phyloP scores from a whole-genome alignment of 2,329 filamentous ascomycete species.

The Aphanocladium album region DNA sequence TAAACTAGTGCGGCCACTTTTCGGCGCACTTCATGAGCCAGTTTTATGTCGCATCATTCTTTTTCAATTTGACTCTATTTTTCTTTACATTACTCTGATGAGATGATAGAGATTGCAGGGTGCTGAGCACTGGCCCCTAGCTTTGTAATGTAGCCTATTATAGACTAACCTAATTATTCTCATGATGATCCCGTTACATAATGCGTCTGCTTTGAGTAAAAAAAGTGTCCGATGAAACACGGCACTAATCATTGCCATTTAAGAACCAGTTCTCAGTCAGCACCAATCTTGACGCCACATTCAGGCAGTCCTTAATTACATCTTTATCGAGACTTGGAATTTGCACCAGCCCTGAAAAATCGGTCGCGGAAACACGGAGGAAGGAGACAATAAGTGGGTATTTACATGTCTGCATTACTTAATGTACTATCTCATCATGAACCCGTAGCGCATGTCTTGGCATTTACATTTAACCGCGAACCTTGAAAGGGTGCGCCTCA shows the following conservation, averaged over 20 bases:
- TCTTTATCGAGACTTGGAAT: no score
- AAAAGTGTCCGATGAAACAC: neutral
- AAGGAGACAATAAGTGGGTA: neutral
- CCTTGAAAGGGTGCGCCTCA: constrained; percentile 40
- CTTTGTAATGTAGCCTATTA: neutral
- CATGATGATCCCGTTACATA: neutral
- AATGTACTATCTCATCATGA: neutral
- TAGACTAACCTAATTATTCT: neutral
- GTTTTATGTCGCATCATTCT: constrained; percentile 40
- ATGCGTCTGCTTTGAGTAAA: no score
- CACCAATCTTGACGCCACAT: no score
- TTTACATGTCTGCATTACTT: neutral
- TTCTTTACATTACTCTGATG: neutral
- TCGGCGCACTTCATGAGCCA: neutral
- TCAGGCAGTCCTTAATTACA: no score
- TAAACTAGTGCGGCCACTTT: neutral
- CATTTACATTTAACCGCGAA: neutral
- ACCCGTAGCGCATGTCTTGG: no score
- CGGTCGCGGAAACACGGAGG: neutral
- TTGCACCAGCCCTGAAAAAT: no score
- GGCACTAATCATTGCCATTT: neutral
- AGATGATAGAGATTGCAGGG: neutral
- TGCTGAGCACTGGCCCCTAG: neutral
- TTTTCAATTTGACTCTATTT: neutral
- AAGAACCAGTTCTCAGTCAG: neutral